A percentile compares a stretch with the other conserved stretches of the same genome.
These are phyloP conservation scores for Fusarium praegraminearum DNA, from an alignment of 2,329 filamentous ascomycete species.

Conservation along the genomic window DNA sequence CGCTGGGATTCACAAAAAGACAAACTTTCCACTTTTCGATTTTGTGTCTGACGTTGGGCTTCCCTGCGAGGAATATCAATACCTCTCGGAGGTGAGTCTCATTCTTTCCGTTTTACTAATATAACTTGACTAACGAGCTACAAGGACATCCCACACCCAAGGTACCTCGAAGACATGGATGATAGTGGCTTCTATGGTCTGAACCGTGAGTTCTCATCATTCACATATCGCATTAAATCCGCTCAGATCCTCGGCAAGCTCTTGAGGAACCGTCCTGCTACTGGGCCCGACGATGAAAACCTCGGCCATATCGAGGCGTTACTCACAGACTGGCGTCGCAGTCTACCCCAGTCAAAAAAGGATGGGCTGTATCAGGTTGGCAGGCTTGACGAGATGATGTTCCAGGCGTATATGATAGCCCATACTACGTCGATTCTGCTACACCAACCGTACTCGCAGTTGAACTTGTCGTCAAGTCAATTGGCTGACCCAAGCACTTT, in stretches of 20 bases:
- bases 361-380: constrained; percentile 77
- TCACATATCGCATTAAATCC: constrained; percentile 85
- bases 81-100: constrained; percentile 66
- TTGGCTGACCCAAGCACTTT: constrained; percentile 75
- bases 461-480: constrained; percentile 71
- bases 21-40: constrained; percentile 76
- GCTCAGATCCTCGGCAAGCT: constrained; percentile 82
- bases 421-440: constrained; percentile 77
- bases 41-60: constrained; percentile 76
- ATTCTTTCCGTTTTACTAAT: background rate
- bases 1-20: constrained; percentile 80
- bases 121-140: constrained; percentile 21
- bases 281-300: constrained; percentile 66
- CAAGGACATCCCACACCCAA: constrained; percentile 68
- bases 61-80: constrained; percentile 86
- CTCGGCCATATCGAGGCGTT: constrained; percentile 64
- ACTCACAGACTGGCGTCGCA: constrained; percentile 80
- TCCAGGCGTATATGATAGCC: constrained; percentile 87
- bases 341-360: constrained; percentile 78
- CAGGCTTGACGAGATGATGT: constrained; percentile 87
- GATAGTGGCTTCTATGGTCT: constrained; percentile 78
- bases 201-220: constrained; percentile 81
- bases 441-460: constrained; percentile 82
- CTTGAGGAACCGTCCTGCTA: constrained; percentile 67
- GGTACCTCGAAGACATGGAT: constrained; percentile 80